Evolutionary conservation across 257 asterid genomes (phyloP), one percentile per base, ranked within the genome.

Genomic region (Ballota nigra): DNA sequence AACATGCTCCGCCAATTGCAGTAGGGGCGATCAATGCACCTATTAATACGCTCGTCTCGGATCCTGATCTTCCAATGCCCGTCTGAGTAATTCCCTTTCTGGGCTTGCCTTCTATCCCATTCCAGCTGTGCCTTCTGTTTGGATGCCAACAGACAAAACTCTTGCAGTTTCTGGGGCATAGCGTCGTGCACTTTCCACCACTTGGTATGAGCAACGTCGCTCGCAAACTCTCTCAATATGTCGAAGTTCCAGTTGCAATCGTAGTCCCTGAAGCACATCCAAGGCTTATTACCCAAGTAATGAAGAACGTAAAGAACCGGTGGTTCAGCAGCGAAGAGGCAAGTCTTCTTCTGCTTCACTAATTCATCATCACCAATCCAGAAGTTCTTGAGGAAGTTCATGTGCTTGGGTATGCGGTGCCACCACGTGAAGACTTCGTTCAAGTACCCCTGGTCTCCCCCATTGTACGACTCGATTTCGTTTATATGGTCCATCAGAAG

Each of bases 161-260:
- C 77, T 34, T 85, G 91, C 57, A 89, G 52, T 38, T 76, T 55
- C 49, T 73, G 87, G 0, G 92, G 84, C 97, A 92, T 87, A 0
- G 83, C 79, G 19, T 92, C 97, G 13, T 92, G 96, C 31, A 92
- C 96, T 62, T 66, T 83, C 97, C 97, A 92, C 97, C 97, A 92
- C 63, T 82, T 87, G 9, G 31, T n/a, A 15, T 92, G 97, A 20
- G 97, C 97, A 38, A 81, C 86, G 31, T 92, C 98, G 43, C 92
- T 92, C 0, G 98, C 98, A 19, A 92, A 92, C 60, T 90, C 97
- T 63, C 78, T 92, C 41, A 92, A 26, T 33, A 90, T 80, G 52
- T 92, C 97, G 8, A 90, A 88, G 10, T 92, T 92, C 97, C 97
- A 90, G 69, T 92, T 92, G 62, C 97, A 92, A 53, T 92, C 98